phyloP scores from a whole-genome alignment of 352 stramenopile species.

The Peronosclerospora sorghi region DNA sequence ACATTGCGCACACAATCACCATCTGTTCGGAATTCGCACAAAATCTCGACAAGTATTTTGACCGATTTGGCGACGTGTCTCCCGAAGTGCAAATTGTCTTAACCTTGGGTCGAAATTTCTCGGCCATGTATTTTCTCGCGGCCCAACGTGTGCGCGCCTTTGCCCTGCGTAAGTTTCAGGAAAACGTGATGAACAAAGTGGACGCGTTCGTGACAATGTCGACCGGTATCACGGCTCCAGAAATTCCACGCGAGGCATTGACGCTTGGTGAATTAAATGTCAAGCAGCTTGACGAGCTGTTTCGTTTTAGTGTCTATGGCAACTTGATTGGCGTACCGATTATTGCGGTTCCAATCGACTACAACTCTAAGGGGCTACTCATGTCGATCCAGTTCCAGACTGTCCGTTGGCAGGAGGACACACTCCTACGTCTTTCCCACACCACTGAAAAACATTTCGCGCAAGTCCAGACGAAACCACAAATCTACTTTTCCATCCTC shows the following conservation, averaged over 20 bases:
- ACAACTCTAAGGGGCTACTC: slow-evolving; percentile 47
- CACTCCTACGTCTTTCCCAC: too few species aligned
- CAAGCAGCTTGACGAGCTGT: slow-evolving; percentile 41
- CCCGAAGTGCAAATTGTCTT: too few species aligned
- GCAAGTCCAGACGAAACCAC: slow-evolving; percentile 25
- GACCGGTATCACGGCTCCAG: slow-evolving; percentile 61
- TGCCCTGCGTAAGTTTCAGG: too few species aligned
- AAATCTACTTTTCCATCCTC: too few species aligned
- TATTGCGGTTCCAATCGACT: slow-evolving; percentile 60
- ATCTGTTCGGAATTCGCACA: too few species aligned
- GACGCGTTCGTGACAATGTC: too few species aligned
- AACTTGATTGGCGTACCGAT: slow-evolving; percentile 71
- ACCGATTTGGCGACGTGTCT: too few species aligned
- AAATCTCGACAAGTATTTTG: too few species aligned
- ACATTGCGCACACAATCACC: too few species aligned
- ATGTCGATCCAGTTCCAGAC: slow-evolving; percentile 75
- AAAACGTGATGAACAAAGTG: too few species aligned
- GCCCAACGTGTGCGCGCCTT: slow-evolving; percentile 81
- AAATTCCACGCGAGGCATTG: too few species aligned
- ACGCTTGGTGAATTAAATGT: slow-evolving; percentile 41
- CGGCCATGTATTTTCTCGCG: slow-evolving; percentile 67
- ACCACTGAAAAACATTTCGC: slow-evolving; percentile 34
- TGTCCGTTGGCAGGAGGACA: slow-evolving; percentile 63
- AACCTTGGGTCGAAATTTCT: slow-evolving; percentile 54
- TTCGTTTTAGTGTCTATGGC: too few species aligned